A percentile compares a stretch with the other conserved stretches of the same genome.
Conservation (phyloP, 192 early-diverging fungal species). For the Rhizophlyctis rosea region DNA sequence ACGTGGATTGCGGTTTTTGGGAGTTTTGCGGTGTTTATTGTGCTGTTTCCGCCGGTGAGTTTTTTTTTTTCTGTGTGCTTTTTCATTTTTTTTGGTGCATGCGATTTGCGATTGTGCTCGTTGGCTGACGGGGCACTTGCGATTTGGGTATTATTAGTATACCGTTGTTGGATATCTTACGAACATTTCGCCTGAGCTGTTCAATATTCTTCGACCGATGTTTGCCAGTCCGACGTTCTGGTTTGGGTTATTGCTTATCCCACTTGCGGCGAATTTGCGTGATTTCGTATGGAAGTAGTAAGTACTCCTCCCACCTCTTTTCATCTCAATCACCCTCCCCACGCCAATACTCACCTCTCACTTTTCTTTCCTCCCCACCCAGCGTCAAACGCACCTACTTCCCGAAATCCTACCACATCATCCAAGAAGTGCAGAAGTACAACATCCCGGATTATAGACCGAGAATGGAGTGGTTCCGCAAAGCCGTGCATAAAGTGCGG, state of each 20-base stretch:
- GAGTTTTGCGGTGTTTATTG: slow-evolving; percentile 79
- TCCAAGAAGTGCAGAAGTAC: slow-evolving; percentile 99
- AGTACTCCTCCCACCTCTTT: slow-evolving; percentile 30
- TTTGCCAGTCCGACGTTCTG: slow-evolving; percentile 65
- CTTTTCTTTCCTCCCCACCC: slow-evolving; percentile 7
- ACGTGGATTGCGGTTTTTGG: slow-evolving; percentile 86
- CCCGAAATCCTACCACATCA: slow-evolving; percentile 88
- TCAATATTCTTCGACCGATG: slow-evolving; percentile 38
- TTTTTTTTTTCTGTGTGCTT: slow-evolving; percentile 78
- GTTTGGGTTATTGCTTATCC: slow-evolving; percentile 77
- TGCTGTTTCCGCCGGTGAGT: slow-evolving; percentile 82
- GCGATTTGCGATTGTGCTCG: slow-evolving; percentile 71
- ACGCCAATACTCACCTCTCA: too few relatives aligned
- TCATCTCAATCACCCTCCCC: neutral
- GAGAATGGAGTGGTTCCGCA: slow-evolving; percentile 95
- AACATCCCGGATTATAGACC: slow-evolving; percentile 98
- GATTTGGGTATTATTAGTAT: too few relatives aligned
- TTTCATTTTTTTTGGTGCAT: slow-evolving; percentile 62
- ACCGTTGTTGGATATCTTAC: slow-evolving; percentile 67
- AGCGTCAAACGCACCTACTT: slow-evolving; percentile 83
- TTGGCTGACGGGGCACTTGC: slow-evolving; percentile 63
- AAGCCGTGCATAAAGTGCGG: slow-evolving; percentile 96
- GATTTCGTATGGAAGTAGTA: slow-evolving; percentile 97
- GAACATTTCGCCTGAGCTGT: slow-evolving; percentile 44
- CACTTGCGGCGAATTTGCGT: slow-evolving; percentile 75